Evolutionary conservation across 192 early-diverging fungal genomes (phyloP), one percentile per base, ranked within the genome.

Genomic region (Phlyctochytrium arcticum): DNA sequence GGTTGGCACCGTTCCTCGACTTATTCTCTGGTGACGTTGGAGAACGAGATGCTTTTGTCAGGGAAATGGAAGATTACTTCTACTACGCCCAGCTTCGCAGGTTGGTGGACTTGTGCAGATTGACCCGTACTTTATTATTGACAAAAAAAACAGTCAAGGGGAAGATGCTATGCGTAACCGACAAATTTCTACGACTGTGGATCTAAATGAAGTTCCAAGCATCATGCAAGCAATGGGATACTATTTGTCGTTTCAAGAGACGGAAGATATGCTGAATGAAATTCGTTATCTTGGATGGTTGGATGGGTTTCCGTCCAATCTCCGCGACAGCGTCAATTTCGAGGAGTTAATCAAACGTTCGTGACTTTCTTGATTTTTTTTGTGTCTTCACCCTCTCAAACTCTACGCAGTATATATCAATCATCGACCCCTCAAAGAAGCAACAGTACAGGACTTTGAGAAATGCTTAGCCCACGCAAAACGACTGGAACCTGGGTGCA

Each of bases 41-140:
- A 12, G 73, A 65, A 9, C 48, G 58, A 21, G 72, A 65, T 17
- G 69, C 65, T 29, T 57, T 75, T 19, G 66, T 85, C 9, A 48
- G 69, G 50, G 84, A 85, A 56, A 77, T 85, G 74, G 84, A 85
- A 70, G 84, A 85, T 61, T 85, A 85, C 56, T 85, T 85, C 46
- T 85, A 83, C 57, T 83, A 79, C 62, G 81, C 82, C 15, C 84
- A 85, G 56, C 65, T 85, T 23, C 46, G 80, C 62, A 78, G 68
- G 75, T 81, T 24, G 15, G 58, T 46, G 2, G 31, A 0, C 2
- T 57, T 35, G 24, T 24, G 12, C 21, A 19, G 50, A 19, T 26
- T 24, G 12, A 53, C n/a, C 17, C 27, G n/a, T 1, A 53, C 17
- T 53, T 53, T 53, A 3, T 54, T 55, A 19, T n/a, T n/a, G n/a